phyloP scores from a whole-genome alignment of 2,329 filamentous ascomycete species.

The Xylariaceae sp. region DNA sequence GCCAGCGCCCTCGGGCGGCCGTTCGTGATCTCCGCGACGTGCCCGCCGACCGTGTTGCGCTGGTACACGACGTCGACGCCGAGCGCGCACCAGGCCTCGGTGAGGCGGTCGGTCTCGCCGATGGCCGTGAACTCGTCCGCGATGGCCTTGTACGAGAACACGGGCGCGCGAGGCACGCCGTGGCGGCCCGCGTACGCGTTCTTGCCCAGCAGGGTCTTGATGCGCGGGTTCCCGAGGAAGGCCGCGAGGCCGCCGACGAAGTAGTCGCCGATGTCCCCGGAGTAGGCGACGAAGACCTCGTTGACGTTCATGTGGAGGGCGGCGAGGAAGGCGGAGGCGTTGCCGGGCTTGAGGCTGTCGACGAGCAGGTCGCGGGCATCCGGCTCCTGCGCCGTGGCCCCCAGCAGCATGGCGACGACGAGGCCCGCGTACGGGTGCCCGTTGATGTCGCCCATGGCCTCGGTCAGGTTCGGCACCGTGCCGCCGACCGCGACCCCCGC shows the following conservation, averaged over 20 bases:
- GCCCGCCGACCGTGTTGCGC: conserved; percentile 47
- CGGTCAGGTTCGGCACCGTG: conserved; percentile 30
- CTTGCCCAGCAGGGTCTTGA: conserved; percentile 32
- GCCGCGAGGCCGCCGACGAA: conserved; percentile 26
- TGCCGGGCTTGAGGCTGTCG: conserved; percentile 31
- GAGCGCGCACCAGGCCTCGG: conserved; percentile 44
- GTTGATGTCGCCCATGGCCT: conserved; percentile 36
- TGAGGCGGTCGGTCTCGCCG: conserved; percentile 46
- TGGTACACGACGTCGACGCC: conserved; percentile 48
- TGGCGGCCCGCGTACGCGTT: conserved; percentile 37
- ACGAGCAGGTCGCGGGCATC: conserved; percentile 30
- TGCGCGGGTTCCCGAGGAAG: conserved; percentile 27
- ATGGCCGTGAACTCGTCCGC: conserved; percentile 49
- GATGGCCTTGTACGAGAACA: conserved; percentile 55
- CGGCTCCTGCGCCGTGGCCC: conserved; percentile 37
- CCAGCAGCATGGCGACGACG: conserved; percentile 37
- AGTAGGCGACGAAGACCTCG: conserved; percentile 27
- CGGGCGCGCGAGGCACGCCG: conserved; percentile 48
- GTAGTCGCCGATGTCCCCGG: conserved; percentile 36
- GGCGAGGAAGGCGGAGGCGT: conserved; percentile 35
- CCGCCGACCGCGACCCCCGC: conserved; percentile 53
- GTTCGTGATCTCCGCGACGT: conserved; percentile 38
- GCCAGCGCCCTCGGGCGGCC: conserved; percentile 17
- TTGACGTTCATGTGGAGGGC: conserved; percentile 21
- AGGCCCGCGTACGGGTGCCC: conserved; percentile 36